Conservation (phyloP, 306 rosid species). For the Phaseolus lunatus region DNA sequence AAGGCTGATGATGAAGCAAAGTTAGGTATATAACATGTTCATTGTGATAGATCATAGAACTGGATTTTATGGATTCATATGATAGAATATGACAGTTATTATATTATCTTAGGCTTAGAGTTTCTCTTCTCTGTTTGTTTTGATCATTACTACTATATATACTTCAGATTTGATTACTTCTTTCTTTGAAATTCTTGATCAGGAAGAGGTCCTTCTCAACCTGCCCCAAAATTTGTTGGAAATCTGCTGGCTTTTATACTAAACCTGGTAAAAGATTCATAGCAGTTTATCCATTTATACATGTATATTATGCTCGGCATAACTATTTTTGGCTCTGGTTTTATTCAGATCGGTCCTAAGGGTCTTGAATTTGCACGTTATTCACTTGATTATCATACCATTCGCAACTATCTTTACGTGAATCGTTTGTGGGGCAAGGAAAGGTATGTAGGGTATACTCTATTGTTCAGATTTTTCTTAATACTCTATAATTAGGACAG, state of each 20-base stretch:
- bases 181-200: slow-evolving; percentile 35
- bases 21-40: slow-evolving; percentile 58
- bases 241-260: slow-evolving; percentile 83
- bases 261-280: slow-evolving; percentile 71
- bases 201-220: slow-evolving; percentile 92
- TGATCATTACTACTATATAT: background rate
- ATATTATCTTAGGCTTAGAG: slow-evolving; percentile 1
- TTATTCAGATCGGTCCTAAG: slow-evolving; percentile 82
- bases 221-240: slow-evolving; percentile 89
- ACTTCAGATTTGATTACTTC: slow-evolving; percentile 9
- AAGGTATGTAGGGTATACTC: slow-evolving; percentile 69
- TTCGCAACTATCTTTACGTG: slow-evolving; percentile 80
- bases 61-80: slow-evolving; percentile 6
- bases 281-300: slow-evolving; percentile 2
- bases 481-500: background rate
- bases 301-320: background rate
- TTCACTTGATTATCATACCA: slow-evolving; percentile 96
- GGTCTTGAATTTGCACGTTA: slow-evolving; percentile 96
- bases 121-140: slow-evolving; percentile 36
- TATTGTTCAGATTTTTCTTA: background rate
- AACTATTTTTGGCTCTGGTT: slow-evolving; percentile 36
- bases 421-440: slow-evolving; percentile 88
- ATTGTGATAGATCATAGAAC: slow-evolving; percentile 7
- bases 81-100: background rate
- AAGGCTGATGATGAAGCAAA: slow-evolving; percentile 96